Evolutionary conservation across 305 asterid genomes (phyloP).

Genomic region (Solanum aculeatissimum): DNA sequence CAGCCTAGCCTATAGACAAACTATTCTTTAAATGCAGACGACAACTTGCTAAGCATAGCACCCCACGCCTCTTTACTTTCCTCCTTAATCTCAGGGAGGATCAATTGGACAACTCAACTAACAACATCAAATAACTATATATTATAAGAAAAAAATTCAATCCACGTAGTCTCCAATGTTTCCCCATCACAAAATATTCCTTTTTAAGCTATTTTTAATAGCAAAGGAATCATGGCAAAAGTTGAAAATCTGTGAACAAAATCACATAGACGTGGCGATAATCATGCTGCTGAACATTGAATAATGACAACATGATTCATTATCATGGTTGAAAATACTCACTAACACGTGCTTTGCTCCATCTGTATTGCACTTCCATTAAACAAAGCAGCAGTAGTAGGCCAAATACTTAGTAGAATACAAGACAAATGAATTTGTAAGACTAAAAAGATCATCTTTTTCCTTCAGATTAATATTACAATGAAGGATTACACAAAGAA

Average conservation of each 20-base stretch:
- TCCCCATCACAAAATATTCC: slow-evolving; percentile 13
- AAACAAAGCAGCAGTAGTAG: not conserved
- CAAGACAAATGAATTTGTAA: not conserved
- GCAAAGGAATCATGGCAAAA: slow-evolving; percentile 1
- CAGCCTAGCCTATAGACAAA: slow-evolving; percentile 8
- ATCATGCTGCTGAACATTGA: slow-evolving; percentile 2
- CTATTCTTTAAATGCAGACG: not conserved
- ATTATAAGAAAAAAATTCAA: not conserved
- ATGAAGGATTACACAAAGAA: too few relatives aligned
- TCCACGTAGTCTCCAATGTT: slow-evolving; percentile 19
- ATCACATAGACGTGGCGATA: not conserved
- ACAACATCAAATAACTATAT: not conserved
- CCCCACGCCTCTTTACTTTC: not conserved
- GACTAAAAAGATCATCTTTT: slow-evolving; percentile 3
- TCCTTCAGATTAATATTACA: slow-evolving; percentile 26
- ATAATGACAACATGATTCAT: not conserved
- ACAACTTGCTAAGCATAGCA: not conserved
- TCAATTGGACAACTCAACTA: not conserved
- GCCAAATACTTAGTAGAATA: not conserved
- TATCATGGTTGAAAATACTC: not conserved
- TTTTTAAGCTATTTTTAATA: slow-evolving; percentile 1
- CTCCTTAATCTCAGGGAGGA: not conserved
- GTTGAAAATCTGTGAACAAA: not conserved
- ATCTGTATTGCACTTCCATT: not conserved
- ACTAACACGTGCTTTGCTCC: not conserved